Conservation (phyloP, 2,329 filamentous ascomycete genomes). For the Zymoseptoria ardabiliae region DNA sequence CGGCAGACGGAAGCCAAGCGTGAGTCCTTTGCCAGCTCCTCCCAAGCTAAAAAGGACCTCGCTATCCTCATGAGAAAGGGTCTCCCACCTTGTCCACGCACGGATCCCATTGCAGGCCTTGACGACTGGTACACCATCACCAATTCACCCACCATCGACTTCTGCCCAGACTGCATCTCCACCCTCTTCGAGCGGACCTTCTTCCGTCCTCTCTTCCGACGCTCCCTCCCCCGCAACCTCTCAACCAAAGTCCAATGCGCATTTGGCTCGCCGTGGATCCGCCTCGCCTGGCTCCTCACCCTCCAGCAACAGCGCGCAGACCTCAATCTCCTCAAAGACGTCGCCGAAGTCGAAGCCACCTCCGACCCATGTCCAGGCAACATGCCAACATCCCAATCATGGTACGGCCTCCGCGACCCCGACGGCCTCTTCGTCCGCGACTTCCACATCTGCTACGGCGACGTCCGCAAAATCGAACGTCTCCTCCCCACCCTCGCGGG, state of each 20-base stretch:
- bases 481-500: constrained; percentile 66
- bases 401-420: constrained; percentile 69
- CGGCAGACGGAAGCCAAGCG: constrained; percentile 9
- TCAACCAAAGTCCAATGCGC: constrained; percentile 62
- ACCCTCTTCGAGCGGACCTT: constrained; percentile 60
- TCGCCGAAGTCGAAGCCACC: constrained; percentile 56
- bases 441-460: constrained; percentile 70
- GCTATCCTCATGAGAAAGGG: constrained; percentile 33
- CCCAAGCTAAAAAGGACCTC: constrained; percentile 38
- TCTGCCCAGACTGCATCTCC: constrained; percentile 75
- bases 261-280: constrained; percentile 75
- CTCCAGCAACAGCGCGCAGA: constrained; percentile 61
- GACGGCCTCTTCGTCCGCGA: constrained; percentile 58
- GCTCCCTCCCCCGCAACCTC: constrained; percentile 50
- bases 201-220: constrained; percentile 61
- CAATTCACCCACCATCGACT: constrained; percentile 62
- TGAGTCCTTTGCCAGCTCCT: constrained; percentile 17
- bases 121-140: constrained; percentile 77
- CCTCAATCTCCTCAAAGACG: constrained; percentile 59
- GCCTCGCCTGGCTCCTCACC: constrained; percentile 75
- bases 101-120: constrained; percentile 53
- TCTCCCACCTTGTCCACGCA: constrained; percentile 63
- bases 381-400: constrained; percentile 52
- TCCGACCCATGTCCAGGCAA: constrained; percentile 53
- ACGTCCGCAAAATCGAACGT: constrained; percentile 62